These are phyloP conservation scores for Chlamydomonas applanata DNA, from an alignment of 139 green algal genomes.

Conservation along the genomic window DNA sequence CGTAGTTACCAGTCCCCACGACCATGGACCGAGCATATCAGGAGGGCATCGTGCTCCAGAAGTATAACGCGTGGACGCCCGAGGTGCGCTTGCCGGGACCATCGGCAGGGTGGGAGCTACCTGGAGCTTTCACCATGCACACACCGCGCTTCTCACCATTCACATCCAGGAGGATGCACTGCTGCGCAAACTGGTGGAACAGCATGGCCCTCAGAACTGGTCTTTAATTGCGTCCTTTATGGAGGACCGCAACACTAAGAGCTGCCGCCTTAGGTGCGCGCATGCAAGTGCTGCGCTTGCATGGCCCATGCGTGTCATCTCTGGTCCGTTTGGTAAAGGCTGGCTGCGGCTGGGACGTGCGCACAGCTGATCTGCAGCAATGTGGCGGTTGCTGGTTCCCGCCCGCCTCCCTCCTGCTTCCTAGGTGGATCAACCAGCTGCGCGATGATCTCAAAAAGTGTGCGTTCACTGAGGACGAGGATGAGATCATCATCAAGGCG, in stretches of 20 bases:
- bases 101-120: too few species aligned
- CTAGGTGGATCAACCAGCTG: slow-evolving; percentile 66
- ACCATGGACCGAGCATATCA: too few species aligned
- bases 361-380: too few species aligned
- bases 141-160: too few species aligned
- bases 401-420: neutral
- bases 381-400: neutral
- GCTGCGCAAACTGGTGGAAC: slow-evolving; percentile 51
- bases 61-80: too few species aligned
- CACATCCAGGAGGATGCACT: slow-evolving; percentile 65
- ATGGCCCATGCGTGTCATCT: neutral
- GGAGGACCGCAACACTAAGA: slow-evolving; percentile 19
- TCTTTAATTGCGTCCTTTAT: slow-evolving; percentile 51
- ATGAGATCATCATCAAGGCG: slow-evolving; percentile 34
- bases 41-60: too few species aligned
- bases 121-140: too few species aligned
- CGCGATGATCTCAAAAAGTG: slow-evolving; percentile 39
- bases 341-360: too few species aligned
- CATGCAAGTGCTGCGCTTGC: neutral
- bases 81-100: too few species aligned
- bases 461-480: slow-evolving; percentile 44
- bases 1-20: too few species aligned
- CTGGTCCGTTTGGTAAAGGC: neutral
- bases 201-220: slow-evolving; percentile 71
- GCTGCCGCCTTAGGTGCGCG: slow-evolving; percentile 5